Base-by-base conservation (phyloP, 169 alveolate species). In the Plasmodium falciparum region DNA sequence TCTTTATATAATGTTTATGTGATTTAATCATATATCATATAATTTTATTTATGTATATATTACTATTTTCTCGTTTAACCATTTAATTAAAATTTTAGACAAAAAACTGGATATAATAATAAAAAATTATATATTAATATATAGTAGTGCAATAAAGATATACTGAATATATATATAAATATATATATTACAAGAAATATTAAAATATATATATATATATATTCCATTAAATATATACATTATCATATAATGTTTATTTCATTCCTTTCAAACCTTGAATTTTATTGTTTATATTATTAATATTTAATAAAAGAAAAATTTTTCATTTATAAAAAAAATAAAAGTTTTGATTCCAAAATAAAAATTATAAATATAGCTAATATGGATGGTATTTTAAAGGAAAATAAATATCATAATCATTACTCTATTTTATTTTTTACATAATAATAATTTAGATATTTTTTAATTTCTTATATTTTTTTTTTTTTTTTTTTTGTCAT, bases 311-410 rank as follows among this genome's bases (percentile, higher is more conserved):
- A 11, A 61, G 13, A 17, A 13, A 61, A 61, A 5, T 20, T 17
- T 61, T 7, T 61, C 24, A 61, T 61, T 4, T n/a, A n/a, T n/a
- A 11, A 11, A 61, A 2, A 11, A 20, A 61, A 5, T 20, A 17
- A 29, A 61, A 59, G 69, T 59, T 26, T 61, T 1, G 2, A 17
- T 20, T 61, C 29, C 33, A 17, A 61, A 13, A 61, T 20, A 3
- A 5, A 73, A 73, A 39, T 39, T 39, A 52, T 72, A 61, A 24
- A 20, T 43, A 61, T 24, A 61, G 66, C 20, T n/a, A 74, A 29
- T 33, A 74, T 74, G 88, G 63, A 45, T 59, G 88, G 88, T 74
- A 74, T 29, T 50, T 59, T 12, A 74, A 73, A 54, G n/a, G 50
- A 61, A 39, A 39, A 61, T 8, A 74, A 39, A 39, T 50, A 59